Base-by-base conservation (phyloP, 768 basidiomycete species). In the Austroboletus festivus region DNA sequence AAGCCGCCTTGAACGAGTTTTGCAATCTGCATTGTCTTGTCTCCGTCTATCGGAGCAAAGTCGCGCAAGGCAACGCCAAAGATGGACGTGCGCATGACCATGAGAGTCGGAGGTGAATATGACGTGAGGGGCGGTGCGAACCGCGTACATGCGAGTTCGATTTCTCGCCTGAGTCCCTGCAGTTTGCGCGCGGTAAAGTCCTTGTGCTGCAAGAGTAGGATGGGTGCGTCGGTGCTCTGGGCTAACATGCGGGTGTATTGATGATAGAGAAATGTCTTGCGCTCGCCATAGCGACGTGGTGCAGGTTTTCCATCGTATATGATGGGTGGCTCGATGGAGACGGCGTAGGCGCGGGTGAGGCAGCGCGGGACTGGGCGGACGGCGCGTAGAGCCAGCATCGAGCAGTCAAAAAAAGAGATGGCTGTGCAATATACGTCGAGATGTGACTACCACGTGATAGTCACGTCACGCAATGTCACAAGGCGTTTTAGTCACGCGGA, bases 181-280 rank as follows among this genome's bases (percentile, higher is more conserved):
- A 91, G 74, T 34, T 85, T 77, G 34, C 78, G 73, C 3, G 86
- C 81, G 23, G 81, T 73, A 61, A 94, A 87, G 53, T 89, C 84
- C 53, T 78, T 74, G 65, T 92, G 90, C 44, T 82, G 77, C 51
- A 95, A 81, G 69, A 95, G 77, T 54, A 96, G 72, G 63, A 93
- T 71, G 26, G 91, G 84, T 0, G 81, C 73, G 31, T 73, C 66
- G 20, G 68, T 57, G 63, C 78, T 79, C 45, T 74, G 70, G 48
- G 79, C 68, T 60, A 95, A 77, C 53, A 95, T 80, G 58, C 76
- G 77, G 48, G 77, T 73, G 75, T 93, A 93, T 69, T 86, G 83
- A 71, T 81, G 77, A 71, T 84, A 90, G 64, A 91, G 83, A 68
- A 81, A 84, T 2, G 82, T 74, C 67, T 94, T 96, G 65, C 88